Evolutionary conservation across 495 filamentous ascomycete genomes (phyloP), one percentile per base, ranked within the genome.

Genomic region (Penicillium atrosanguineum): DNA sequence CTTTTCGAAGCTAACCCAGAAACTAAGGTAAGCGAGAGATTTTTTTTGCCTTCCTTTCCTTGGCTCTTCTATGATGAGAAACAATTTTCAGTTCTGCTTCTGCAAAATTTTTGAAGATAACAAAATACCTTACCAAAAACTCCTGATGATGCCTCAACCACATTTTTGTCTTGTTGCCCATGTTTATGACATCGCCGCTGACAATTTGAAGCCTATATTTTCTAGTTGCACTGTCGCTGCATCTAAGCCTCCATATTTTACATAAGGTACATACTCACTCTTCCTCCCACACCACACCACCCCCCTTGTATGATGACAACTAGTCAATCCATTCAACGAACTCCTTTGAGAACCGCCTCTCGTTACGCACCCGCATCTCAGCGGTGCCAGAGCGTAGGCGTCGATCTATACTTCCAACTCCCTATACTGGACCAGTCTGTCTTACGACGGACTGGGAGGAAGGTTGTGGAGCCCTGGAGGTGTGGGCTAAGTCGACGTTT

Each of bases 291-390:
- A 55, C 52, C 23, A 23, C 23, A 16, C 28, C 38, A 28, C 25
- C 43, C 40, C 51, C 46, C 51, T 67, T 69, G 77, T 70, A 88
- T 88, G 93, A 97, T 96, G 91, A 95, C 83, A 88, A 82, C 74
- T 78, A 92, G 92, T 90, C 86, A 88, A 97, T 97, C 93, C 93
- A 97, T 97, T 97, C 93, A 87, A 95, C 83, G 89, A 97, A 79
- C 80, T 82, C 74, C 58, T 39, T 75, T 74, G 88, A 87, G 81
- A 89, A 74, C 71, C 72, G 63, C 70, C 72, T 64, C 61, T 71
- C 67, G 68, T 55, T 66, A 54, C 46, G 59, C 59, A 63, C 57
- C 48, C 52, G 26, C 37, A 43, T 51, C 45, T 54, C 56, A 61
- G 53, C 50, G 43, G 51, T 55, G 50, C 46, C 49, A 40, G 37